A percentile compares a stretch with the other conserved stretches of the same genome.
These are phyloP conservation scores for Dictyostelium capitatum DNA, from an alignment of 78 protist species.

Conservation along the genomic window DNA sequence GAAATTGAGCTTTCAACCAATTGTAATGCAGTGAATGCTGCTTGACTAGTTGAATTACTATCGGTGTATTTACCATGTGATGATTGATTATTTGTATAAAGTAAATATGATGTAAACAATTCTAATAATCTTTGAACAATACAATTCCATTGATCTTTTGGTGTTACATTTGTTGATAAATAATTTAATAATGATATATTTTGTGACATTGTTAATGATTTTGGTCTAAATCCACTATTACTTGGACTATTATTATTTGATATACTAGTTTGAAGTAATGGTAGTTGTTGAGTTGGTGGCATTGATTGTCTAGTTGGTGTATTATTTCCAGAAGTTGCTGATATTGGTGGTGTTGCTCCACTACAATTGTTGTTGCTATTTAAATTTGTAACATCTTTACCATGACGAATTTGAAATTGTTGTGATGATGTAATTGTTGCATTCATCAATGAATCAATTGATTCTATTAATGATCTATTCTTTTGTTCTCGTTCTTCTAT, in stretches of 20 bases:
- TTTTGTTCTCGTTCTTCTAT: neutral
- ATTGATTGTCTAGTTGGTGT: conserved; percentile 15
- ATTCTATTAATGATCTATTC: neutral
- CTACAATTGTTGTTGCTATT: neutral
- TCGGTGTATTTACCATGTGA: neutral
- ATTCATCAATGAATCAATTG: conserved; percentile 9
- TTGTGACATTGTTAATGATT: conserved; percentile 22
- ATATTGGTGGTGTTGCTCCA: neutral
- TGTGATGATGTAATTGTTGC: neutral
- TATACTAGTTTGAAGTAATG: neutral
- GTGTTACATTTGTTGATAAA: conserved; percentile 27
- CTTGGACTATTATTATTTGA: neutral
- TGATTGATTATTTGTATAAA: neutral
- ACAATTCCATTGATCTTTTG: conserved; percentile 71
- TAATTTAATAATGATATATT: conserved; percentile 20
- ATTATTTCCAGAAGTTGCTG: neutral
- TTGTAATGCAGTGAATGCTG: conserved; percentile 18
- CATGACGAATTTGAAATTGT: neutral
- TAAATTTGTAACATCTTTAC: neutral
- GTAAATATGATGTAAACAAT: conserved; percentile 12
- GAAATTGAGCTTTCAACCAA: conserved; percentile 37
- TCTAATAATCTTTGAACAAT: conserved; percentile 40
- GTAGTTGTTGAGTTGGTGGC: neutral
- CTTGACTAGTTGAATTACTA: conserved; percentile 6
- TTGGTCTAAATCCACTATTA: conserved; percentile 21